phyloP scores from a whole-genome alignment of 192 early-diverging fungal species.

The Gryganskiella cystojenkinii region DNA sequence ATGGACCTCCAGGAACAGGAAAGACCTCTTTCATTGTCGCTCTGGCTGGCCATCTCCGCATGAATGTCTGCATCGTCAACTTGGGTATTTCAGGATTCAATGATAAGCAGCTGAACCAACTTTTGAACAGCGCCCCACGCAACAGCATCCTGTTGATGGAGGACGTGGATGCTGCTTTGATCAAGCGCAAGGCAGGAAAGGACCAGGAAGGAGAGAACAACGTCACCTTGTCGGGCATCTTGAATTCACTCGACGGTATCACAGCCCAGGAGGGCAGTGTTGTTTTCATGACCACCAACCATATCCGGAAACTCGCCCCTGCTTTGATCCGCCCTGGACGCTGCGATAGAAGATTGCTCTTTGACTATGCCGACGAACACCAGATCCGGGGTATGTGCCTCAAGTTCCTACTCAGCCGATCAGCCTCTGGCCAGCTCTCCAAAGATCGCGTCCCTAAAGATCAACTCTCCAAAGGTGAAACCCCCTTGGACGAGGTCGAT shows the following conservation, averaged over 20 bases:
- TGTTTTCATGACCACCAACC: conserved; percentile 65
- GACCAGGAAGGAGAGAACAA: conserved; percentile 27
- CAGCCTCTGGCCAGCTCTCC: conserved; percentile 11
- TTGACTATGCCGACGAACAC: conserved; percentile 58
- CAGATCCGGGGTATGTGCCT: conserved; percentile 59
- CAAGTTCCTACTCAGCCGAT: conserved; percentile 47
- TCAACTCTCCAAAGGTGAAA: neutral
- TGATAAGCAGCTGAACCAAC: conserved; percentile 53
- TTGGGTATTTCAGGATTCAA: conserved; percentile 55
- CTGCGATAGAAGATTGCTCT: conserved; percentile 60
- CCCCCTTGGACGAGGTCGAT: neutral
- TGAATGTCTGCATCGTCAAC: conserved; percentile 62
- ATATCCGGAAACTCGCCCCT: conserved; percentile 54
- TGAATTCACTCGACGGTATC: conserved; percentile 65
- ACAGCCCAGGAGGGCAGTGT: conserved; percentile 61
- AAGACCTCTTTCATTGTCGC: conserved; percentile 64
- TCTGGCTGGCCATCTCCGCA: conserved; percentile 62
- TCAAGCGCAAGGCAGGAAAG: conserved; percentile 43
- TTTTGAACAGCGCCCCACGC: conserved; percentile 53
- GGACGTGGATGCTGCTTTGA: conserved; percentile 54
- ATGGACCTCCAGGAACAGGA: conserved; percentile 66
- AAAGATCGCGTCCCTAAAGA: conserved; percentile 4
- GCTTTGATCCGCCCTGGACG: conserved; percentile 66
- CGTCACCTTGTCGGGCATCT: conserved; percentile 56
- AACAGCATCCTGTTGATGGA: conserved; percentile 66